Percentiles rank a stretch among this genome's conserved stretches.
Evolutionary conservation across 176 grass and related monocot species (phyloP).

Genomic region (Saccharum officinarum): DNA sequence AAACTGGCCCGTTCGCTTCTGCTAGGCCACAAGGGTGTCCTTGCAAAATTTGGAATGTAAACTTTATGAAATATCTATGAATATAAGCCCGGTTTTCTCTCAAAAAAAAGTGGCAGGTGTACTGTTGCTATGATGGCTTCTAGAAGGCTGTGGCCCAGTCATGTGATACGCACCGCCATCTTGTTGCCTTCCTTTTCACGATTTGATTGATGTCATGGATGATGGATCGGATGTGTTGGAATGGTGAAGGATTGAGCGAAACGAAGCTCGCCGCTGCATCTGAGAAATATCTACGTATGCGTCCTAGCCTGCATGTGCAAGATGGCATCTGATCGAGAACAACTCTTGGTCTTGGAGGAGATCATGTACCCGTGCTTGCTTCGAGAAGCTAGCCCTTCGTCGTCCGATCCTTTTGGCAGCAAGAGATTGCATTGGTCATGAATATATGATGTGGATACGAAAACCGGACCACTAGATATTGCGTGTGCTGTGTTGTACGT

Average conservation of each 20-base stretch:
- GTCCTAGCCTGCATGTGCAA: background rate
- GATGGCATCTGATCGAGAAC: background rate
- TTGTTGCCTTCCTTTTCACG: background rate
- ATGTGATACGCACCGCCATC: background rate
- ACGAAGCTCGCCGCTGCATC: too few relatives aligned
- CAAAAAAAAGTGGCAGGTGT: too few relatives aligned
- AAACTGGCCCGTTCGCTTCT: background rate
- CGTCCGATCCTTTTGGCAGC: background rate
- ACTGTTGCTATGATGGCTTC: background rate
- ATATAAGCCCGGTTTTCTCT: too few relatives aligned
- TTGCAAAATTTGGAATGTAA: too few relatives aligned
- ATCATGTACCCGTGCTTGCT: too few relatives aligned
- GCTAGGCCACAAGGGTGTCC: background rate
- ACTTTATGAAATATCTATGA: too few relatives aligned
- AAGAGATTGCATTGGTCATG: background rate
- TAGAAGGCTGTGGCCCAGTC: background rate
- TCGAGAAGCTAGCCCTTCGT: too few relatives aligned
- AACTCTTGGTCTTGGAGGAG: too few relatives aligned
- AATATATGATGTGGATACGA: background rate
- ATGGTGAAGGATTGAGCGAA: too few relatives aligned
- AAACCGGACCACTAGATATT: background rate
- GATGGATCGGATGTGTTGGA: too few relatives aligned
- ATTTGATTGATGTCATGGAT: too few relatives aligned
- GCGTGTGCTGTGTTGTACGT: too few relatives aligned
- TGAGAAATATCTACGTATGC: background rate